phyloP scores from a whole-genome alignment of 1,139 yeast species.

The Blastobotrys illinoisensis region DNA sequence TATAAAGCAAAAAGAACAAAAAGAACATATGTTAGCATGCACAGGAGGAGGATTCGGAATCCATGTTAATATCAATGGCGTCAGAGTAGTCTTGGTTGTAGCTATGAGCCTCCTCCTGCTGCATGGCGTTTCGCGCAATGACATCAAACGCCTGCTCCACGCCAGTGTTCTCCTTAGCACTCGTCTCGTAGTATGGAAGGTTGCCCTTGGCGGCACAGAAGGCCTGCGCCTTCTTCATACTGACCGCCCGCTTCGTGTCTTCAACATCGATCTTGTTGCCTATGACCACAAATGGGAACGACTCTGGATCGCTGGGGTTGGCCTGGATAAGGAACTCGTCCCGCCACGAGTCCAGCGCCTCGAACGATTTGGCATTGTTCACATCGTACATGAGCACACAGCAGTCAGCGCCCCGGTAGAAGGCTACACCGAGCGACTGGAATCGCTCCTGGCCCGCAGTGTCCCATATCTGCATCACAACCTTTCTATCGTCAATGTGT shows the following conservation, averaged over 20 bases:
- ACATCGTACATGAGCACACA: constrained; percentile 95
- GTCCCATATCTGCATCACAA: constrained; percentile 85
- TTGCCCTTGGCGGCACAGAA: constrained; percentile 84
- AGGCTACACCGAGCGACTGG: constrained; percentile 94
- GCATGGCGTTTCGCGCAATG: constrained; percentile 90
- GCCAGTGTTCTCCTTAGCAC: constrained; percentile 90
- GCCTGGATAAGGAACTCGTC: constrained; percentile 94
- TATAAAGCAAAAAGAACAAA: neutral
- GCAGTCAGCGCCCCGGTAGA: constrained; percentile 97
- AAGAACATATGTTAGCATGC: constrained; percentile 46
- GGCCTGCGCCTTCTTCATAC: constrained; percentile 77
- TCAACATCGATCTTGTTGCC: constrained; percentile 96
- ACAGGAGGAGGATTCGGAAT: constrained; percentile 72
- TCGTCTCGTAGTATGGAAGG: constrained; percentile 88
- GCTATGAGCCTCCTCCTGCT: constrained; percentile 80
- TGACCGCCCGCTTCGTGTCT: constrained; percentile 79
- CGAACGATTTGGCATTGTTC: constrained; percentile 87
- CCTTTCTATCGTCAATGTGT: constrained; percentile 71
- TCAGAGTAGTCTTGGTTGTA: constrained; percentile 92
- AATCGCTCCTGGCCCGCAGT: constrained; percentile 87
- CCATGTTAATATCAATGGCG: constrained; percentile 91
- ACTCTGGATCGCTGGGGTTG: constrained; percentile 87
- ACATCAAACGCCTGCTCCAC: constrained; percentile 96
- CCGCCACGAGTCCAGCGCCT: constrained; percentile 85
- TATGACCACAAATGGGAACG: constrained; percentile 88